Evolutionary conservation across 1,284 basidiomycete species (phyloP).

Genomic region (Pseudozyma hubeiensis): DNA sequence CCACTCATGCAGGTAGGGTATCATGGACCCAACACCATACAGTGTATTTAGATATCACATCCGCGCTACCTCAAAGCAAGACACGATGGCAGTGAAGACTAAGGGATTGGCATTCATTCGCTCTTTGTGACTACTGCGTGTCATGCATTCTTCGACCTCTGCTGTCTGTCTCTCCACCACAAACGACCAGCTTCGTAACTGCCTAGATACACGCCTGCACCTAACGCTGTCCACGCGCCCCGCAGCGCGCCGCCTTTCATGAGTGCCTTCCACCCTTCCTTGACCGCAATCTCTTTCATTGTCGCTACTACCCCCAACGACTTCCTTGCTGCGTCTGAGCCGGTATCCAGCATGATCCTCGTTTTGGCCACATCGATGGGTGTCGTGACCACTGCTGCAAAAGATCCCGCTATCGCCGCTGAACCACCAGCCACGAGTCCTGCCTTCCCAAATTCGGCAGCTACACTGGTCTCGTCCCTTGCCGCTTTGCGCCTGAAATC

Average conservation of each 20-base stretch:
- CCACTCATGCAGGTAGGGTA: background rate
- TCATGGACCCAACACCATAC: background rate
- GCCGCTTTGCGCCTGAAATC: slow-evolving; percentile 23
- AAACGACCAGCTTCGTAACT: slow-evolving; percentile 60
- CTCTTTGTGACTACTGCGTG: background rate
- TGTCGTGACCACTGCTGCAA: slow-evolving; percentile 51
- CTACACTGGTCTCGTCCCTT: slow-evolving; percentile 23
- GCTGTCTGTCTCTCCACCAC: slow-evolving; percentile 58
- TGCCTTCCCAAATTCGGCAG: slow-evolving; percentile 40
- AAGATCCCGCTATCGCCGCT: slow-evolving; percentile 49
- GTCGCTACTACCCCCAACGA: slow-evolving; percentile 44
- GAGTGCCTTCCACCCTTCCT: slow-evolving; percentile 52
- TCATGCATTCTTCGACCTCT: slow-evolving; percentile 18
- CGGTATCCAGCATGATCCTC: slow-evolving; percentile 53
- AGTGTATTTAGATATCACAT: background rate
- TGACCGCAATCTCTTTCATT: slow-evolving; percentile 34
- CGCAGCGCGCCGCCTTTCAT: slow-evolving; percentile 56
- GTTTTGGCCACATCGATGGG: slow-evolving; percentile 63
- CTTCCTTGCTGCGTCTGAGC: slow-evolving; percentile 4
- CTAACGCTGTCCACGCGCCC: slow-evolving; percentile 59
- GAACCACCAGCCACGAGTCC: slow-evolving; percentile 53
- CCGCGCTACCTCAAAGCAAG: background rate
- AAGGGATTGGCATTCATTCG: background rate
- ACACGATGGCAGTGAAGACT: no score
- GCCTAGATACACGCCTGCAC: slow-evolving; percentile 62